phyloP scores from a whole-genome alignment of 139 green algal species.

The Deuterostichococcus epilithicus region DNA sequence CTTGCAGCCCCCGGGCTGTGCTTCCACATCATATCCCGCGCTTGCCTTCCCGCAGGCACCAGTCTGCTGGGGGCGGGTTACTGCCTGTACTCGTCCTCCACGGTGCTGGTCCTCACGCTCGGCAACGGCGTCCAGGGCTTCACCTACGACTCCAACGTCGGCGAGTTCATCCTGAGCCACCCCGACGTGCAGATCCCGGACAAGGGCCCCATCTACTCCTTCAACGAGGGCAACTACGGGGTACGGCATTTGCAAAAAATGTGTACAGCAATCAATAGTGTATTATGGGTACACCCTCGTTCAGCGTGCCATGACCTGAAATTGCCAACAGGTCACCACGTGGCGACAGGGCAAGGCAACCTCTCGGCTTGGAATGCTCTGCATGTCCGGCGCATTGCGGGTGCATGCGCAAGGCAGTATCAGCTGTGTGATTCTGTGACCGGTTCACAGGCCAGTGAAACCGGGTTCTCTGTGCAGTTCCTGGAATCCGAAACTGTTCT shows the following conservation, averaged over 20 bases:
- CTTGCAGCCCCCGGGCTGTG: no score
- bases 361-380: no score
- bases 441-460: no score
- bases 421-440: no score
- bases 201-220: slow-evolving; percentile 95
- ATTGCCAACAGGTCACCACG: no score
- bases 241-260: slow-evolving; percentile 15
- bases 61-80: slow-evolving; percentile 88
- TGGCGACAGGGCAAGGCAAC: no score
- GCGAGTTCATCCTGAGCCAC: slow-evolving; percentile 91
- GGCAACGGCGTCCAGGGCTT: slow-evolving; percentile 92
- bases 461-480: no score
- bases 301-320: no score
- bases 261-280: not conserved
- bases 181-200: slow-evolving; percentile 70
- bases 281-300: not conserved
- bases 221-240: slow-evolving; percentile 98
- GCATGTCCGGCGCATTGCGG: no score
- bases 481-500: no score
- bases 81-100: slow-evolving; percentile 89
- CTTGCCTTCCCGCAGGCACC: slow-evolving; percentile 15
- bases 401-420: no score
- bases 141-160: slow-evolving; percentile 83
- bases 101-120: slow-evolving; percentile 88
- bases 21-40: no score